Evolutionary conservation across 1,284 basidiomycete species (phyloP), one percentile per base, ranked within the genome.

Genomic region (Pyrrhoderma noxium): DNA sequence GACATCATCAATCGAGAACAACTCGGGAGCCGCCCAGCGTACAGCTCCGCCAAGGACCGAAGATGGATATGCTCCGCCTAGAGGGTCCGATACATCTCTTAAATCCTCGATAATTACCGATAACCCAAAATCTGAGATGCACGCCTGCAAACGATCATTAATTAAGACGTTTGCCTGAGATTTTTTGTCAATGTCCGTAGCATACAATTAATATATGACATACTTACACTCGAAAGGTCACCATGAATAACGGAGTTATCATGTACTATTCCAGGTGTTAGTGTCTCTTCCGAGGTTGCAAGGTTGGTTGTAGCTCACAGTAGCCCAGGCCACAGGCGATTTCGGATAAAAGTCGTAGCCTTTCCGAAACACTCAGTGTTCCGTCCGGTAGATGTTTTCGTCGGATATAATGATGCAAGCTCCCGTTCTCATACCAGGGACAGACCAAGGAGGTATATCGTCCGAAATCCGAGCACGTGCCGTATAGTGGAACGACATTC

Each of bases 41-140:
- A 68, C 50, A 2, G 63, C 60, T 8, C 67, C 70, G 27, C 61
- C 61, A 5, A 67, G 57, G 5, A 62, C 62, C 9, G 67, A 67
- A 1, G 62, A 65, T 27, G 61, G 54, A 44, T 62, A 62, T 0
- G 65, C 62, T 1, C 58, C 60, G 5, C 61, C 62, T 21, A 61
- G 60, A 11, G 62, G 61, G 34, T 69, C 68, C 27, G 61, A 31
- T 5, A 31, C 27, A 31, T 31, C 27, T 5, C 27, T 5, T 11
- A 31, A 31, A 31, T 55, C 50, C 25, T 52, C 53, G 9, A 52
- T 47, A 21, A 55, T n/a, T 16, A 45, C 43, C 4, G 53, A 55
- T 34, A 55, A 51, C 1, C 53, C 53, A 41, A 55, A 55, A 27
- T 55, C 53, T 2, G 53, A 27, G 31, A 55, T 44, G 18, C 51